phyloP scores from a whole-genome alignment of 2,329 filamentous ascomycete genomes.

The Diplodia scrobiculata region DNA sequence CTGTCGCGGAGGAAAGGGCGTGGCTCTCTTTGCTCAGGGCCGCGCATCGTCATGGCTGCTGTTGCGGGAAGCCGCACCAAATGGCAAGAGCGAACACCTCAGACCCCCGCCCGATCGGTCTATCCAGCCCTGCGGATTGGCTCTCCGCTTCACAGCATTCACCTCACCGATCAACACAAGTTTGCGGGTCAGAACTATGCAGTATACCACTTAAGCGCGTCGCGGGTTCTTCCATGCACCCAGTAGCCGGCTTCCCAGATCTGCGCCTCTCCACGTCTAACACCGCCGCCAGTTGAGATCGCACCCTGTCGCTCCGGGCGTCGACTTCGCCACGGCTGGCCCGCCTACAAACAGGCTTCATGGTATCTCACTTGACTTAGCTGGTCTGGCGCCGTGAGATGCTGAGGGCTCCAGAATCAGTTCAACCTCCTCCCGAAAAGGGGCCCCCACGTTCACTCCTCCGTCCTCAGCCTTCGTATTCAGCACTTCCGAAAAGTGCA shows the following conservation, averaged over 20 bases:
- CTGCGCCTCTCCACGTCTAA: background rate
- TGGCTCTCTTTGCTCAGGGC: background rate
- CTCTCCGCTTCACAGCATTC: conserved; percentile 11
- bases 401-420: conserved; percentile 18
- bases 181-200: conserved; percentile 34
- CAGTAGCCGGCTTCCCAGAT: conserved; percentile 33
- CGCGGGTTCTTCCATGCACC: conserved; percentile 44
- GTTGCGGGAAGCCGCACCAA: background rate
- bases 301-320: conserved; percentile 36
- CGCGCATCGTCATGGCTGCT: conserved; percentile 2
- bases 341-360: conserved; percentile 21
- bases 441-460: conserved; percentile 29
- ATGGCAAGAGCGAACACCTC: conserved; percentile 21
- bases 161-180: conserved; percentile 20
- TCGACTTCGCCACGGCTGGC: conserved; percentile 28
- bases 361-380: background rate
- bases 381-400: background rate
- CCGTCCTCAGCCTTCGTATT: conserved; percentile 11
- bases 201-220: conserved; percentile 41
- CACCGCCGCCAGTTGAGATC: conserved; percentile 33
- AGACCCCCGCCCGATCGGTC: conserved; percentile 9
- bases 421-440: conserved; percentile 35
- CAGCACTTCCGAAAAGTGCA: background rate
- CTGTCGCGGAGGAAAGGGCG: background rate
- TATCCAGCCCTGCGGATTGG: background rate